Conservation (phyloP, 1,284 basidiomycete species). For the Melampsora americana region DNA sequence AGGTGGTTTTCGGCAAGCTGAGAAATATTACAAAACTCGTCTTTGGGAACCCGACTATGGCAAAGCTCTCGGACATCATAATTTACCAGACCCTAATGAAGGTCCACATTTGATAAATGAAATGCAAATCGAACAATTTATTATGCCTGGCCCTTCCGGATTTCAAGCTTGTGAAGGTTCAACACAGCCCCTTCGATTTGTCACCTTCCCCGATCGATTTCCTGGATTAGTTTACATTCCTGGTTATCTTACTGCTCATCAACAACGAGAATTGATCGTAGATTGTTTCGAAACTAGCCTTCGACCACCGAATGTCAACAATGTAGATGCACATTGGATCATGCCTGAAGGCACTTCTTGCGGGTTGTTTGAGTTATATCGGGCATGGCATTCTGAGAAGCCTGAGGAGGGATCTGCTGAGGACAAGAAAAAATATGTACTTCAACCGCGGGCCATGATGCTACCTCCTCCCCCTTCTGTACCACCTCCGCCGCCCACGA, state of each 20-base stretch:
- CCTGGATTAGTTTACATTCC: conserved; percentile 36
- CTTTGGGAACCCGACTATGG: conserved; percentile 33
- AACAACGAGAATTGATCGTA: conserved; percentile 9
- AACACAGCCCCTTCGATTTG: not conserved
- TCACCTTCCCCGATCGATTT: conserved; percentile 21
- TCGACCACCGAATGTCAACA: conserved; percentile 24
- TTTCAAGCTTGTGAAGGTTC: conserved; percentile 12
- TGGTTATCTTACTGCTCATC: conserved; percentile 20
- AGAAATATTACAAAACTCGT: conserved; percentile 32
- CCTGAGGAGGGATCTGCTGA: not conserved
- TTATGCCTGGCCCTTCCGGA: conserved; percentile 2
- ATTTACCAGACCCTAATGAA: not conserved
- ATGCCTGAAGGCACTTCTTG: conserved; percentile 8
- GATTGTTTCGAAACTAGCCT: conserved; percentile 26
- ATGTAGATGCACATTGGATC: conserved; percentile 30
- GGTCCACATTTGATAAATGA: not conserved
- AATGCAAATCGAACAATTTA: conserved; percentile 6
- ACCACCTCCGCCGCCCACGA: not conserved
- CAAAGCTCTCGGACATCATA: conserved; percentile 16
- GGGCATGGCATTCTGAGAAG: conserved; percentile 4
- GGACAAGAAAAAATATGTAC: conserved; percentile 2
- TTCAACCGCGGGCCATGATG: not conserved
- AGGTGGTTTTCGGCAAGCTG: conserved; percentile 12
- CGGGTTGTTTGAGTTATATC: conserved; percentile 36
- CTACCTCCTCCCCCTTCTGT: not conserved